Evolutionary conservation across 2,329 filamentous ascomycete species (phyloP), one percentile per base, ranked within the genome.

Genomic region (Xylariomycetidae sp.): DNA sequence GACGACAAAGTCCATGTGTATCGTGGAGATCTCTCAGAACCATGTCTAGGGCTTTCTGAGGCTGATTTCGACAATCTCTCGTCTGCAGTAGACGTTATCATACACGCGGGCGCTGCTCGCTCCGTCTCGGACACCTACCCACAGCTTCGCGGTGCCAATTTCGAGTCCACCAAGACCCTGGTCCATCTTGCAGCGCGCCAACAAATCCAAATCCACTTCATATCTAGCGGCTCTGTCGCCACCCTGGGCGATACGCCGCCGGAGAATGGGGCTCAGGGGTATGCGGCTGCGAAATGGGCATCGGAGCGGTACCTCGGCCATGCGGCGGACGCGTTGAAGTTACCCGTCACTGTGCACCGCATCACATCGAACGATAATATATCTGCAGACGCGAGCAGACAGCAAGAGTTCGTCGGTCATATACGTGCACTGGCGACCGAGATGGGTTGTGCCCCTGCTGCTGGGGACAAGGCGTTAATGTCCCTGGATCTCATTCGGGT

Each of bases 31-130:
- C 53, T 67, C 1, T 38, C 41, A 0, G 14, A 16, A 1, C 49
- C 54, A 0, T 31, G 22, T 3, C 54, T 70, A 4, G 64, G 66
- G 0, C 52, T 71, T 6, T 37, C 34, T 4, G 30, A 52, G 10
- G 34, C 42, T 2, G 48, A 49, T 6, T 45, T 53, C 20, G 6
- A 18, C 2, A 16, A 14, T 1, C 41, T 70, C 2, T 41, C 47
- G 4, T 16, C n/a, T 2, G 22, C 41, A 6, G 56, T 47, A 0
- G 58, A 66, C 40, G 45, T 67, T 2, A 65, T 80, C 27, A 65
- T 80, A n/a, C 76, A 68, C 42, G 51, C 50, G 34, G 65, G 61
- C 22, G 60, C 58, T 10, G 48, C 51, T 17, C 42, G 37, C 20
- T 50, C 28, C 15, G 59, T 39, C 42, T 36, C 34, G 41, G 46